Evolutionary conservation across 73 alveolate genomes (phyloP).

Genomic region (Paramecium pentaurelia): DNA sequence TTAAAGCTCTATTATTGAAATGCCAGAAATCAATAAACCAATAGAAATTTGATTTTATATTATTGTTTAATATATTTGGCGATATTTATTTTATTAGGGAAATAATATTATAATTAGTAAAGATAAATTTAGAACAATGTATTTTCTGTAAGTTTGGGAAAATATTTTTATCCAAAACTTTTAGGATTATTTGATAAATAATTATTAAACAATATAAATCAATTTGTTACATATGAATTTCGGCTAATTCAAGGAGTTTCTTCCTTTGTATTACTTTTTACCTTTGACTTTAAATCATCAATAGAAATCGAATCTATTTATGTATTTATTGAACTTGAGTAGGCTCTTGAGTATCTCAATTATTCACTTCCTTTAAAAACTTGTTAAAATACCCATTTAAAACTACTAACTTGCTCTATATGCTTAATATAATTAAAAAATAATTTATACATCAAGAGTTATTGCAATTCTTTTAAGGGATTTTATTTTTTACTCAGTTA

Average conservation of each 20-base stretch:
- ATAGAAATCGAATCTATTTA: not conserved
- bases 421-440: not conserved
- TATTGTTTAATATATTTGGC: not conserved
- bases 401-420: conserved; percentile 5
- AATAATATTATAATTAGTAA: not conserved
- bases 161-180: not conserved
- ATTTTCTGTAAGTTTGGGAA: not conserved
- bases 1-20: not conserved
- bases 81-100: not conserved
- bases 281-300: not conserved
- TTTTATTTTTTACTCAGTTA: not conserved
- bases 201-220: not conserved
- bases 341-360: not conserved
- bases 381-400: conserved; percentile 41
- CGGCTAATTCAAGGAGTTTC: not conserved
- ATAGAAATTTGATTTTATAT: not conserved
- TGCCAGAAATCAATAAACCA: not conserved
- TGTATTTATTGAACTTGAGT: conserved; percentile 17
- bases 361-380: not conserved
- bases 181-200: not conserved
- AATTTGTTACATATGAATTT: conserved; percentile 3
- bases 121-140: not conserved
- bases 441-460: not conserved
- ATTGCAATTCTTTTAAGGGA: not conserved
- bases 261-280: not conserved